Conservation (phyloP, 306 rosid species). For the Phaseolus lunatus region DNA sequence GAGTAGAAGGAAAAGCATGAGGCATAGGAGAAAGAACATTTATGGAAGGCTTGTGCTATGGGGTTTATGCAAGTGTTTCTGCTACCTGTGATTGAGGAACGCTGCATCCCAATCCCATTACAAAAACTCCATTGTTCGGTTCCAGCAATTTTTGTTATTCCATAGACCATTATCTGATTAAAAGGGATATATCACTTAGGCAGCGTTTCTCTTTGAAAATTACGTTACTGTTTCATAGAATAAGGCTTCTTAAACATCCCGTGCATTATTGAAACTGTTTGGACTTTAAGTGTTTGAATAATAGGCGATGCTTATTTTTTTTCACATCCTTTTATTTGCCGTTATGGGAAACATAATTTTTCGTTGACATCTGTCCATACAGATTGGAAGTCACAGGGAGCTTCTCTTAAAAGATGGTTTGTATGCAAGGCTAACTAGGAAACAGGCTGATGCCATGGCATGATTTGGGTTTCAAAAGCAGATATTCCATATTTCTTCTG, state of each 20-base stretch:
- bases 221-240: not conserved
- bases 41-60: too few species aligned
- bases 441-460: slow-evolving; percentile 81
- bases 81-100: too few species aligned
- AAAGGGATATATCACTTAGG: too few species aligned
- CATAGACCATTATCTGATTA: too few species aligned
- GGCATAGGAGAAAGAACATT: too few species aligned
- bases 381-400: slow-evolving; percentile 86
- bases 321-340: not conserved
- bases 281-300: slow-evolving; percentile 36
- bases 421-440: slow-evolving; percentile 79
- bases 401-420: slow-evolving; percentile 78
- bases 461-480: slow-evolving; percentile 46
- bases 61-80: too few species aligned
- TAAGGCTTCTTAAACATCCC: not conserved
- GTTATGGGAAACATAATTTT: slow-evolving; percentile 22
- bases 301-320: slow-evolving; percentile 24
- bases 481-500: slow-evolving; percentile 27
- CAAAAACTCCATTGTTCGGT: too few species aligned
- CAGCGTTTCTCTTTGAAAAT: too few species aligned
- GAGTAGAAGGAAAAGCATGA: too few species aligned
- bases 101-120: too few species aligned
- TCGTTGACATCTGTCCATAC: slow-evolving; percentile 37
- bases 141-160: too few species aligned
- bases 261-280: slow-evolving; percentile 30